Conservation (phyloP, 73 alveolate genomes). For the Paramecium primaurelia region DNA sequence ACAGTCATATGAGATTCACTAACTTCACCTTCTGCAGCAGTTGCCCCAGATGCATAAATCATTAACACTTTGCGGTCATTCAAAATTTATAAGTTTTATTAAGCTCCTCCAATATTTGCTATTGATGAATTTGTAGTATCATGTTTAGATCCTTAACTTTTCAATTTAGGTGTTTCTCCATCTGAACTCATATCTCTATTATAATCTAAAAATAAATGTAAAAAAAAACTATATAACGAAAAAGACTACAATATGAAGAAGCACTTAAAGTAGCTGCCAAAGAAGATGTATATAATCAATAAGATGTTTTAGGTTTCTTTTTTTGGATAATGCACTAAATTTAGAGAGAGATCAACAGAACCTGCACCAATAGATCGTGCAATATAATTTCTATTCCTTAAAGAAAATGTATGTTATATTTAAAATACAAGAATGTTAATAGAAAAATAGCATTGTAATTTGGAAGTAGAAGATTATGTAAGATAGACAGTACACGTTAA, state of each 20-base stretch:
- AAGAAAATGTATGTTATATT: not conserved
- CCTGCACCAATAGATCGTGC: slow-evolving; percentile 29
- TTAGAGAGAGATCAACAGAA: not conserved
- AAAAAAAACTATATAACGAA: not conserved
- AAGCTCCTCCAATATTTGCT: not conserved
- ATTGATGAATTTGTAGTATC: not conserved
- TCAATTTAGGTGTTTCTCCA: not conserved
- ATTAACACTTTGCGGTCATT: slow-evolving; percentile 43
- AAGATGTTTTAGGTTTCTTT: not conserved
- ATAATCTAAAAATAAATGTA: not conserved
- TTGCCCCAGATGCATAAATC: slow-evolving; percentile 54
- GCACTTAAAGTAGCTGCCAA: not conserved
- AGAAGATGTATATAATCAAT: not conserved
- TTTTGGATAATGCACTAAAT: not conserved
- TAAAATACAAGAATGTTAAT: not conserved
- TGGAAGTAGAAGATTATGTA: not conserved
- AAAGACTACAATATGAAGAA: not conserved
- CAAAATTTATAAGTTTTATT: not conserved
- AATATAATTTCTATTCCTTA: not conserved
- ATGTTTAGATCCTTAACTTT: not conserved
- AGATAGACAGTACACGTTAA: not conserved
- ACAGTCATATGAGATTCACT: slow-evolving; percentile 1
- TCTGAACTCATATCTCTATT: not conserved
- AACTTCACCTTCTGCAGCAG: slow-evolving; percentile 51
- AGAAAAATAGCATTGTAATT: not conserved